Base-by-base conservation (phyloP, 2,329 filamentous ascomycete species). In the Xylaria sp. region DNA sequence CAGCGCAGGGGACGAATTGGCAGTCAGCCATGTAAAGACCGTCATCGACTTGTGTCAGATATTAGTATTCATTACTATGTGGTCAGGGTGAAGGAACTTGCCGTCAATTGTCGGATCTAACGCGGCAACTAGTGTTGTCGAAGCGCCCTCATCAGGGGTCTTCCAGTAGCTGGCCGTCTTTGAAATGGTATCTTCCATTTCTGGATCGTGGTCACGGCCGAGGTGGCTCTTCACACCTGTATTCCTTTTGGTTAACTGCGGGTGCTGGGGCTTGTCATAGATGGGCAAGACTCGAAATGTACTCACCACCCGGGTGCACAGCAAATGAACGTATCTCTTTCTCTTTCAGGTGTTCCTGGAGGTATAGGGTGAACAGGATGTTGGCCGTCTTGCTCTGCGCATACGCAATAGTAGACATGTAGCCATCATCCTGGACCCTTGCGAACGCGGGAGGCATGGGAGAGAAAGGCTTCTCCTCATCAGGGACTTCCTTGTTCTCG, bases 331-430 rank as follows among this genome's bases (percentile, higher is more conserved):
- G 63, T 17, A 79, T 69, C 0, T 70, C 68, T 18, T 63, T 63
- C 4, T 43, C 50, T 1, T 62, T 54, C 21, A 76, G 56, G 37
- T 69, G 65, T 29, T 72, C 57, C 11, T 76, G 73, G 11, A 79
- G 66, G 11, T 66, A 71, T 21, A 74, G 52, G 0, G 69, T 74
- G 53, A 79, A 78, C 42, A 80, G 62, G 9, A 81, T 74, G 49
- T 81, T 79, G 2, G 78, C 78, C 24, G 78, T 78, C 66, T 83
- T 83, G 61, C 76, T 78, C 59, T 80, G 78, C 1, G 72, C 74
- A 55, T 83, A 83, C 2, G 77, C 77, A 16, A 71, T 57, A n/a
- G 68, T 71, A 6, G 68, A 65, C 50, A 72, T 66, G 48, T 74
- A 75, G 3, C 72, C 72, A 44, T 74, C 71, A 0, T 65, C 59